Percentiles rank a stretch among this genome's conserved stretches.
phyloP scores from a whole-genome alignment of 495 filamentous ascomycete species.

The Tuber microsphaerosporum region DNA sequence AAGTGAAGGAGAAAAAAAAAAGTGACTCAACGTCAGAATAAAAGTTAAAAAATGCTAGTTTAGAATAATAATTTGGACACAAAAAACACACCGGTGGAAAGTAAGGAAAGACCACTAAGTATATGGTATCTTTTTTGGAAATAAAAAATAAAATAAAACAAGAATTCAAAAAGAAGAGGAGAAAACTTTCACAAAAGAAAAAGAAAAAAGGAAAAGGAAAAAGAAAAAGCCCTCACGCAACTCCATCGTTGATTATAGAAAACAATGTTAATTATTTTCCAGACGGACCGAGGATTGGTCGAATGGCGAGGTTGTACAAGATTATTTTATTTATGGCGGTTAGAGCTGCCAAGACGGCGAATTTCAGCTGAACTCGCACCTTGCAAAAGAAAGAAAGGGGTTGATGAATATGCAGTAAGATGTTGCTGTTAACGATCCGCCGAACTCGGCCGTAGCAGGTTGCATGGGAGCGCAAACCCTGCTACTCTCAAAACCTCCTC shows the following conservation, averaged over 20 bases:
- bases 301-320: slow-evolving; percentile 17
- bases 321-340: slow-evolving; percentile 6
- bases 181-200: slow-evolving; percentile 6
- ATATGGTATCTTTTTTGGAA: slow-evolving; percentile 32
- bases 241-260: slow-evolving; percentile 11
- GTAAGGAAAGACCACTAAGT: slow-evolving; percentile 29
- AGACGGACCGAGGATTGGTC: neutral
- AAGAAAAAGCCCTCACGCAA: slow-evolving; percentile 10
- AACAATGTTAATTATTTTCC: neutral
- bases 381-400: neutral
- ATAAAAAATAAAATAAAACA: slow-evolving; percentile 15
- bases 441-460: neutral
- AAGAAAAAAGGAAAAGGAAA: slow-evolving; percentile 2
- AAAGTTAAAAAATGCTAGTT: neutral
- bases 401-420: slow-evolving; percentile 5
- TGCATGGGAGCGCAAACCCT: slow-evolving; percentile 6
- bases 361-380: slow-evolving; percentile 8
- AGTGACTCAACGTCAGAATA: neutral
- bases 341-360: slow-evolving; percentile 11
- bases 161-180: neutral
- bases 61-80: slow-evolving; percentile 19
- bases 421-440: slow-evolving; percentile 5
- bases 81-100: slow-evolving; percentile 26
- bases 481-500: slow-evolving; percentile 14
- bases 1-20: slow-evolving; percentile 19